These are phyloP conservation scores for Suhomyces taliae DNA, from an alignment of 1,139 yeast genomes.

Conservation along the genomic window DNA sequence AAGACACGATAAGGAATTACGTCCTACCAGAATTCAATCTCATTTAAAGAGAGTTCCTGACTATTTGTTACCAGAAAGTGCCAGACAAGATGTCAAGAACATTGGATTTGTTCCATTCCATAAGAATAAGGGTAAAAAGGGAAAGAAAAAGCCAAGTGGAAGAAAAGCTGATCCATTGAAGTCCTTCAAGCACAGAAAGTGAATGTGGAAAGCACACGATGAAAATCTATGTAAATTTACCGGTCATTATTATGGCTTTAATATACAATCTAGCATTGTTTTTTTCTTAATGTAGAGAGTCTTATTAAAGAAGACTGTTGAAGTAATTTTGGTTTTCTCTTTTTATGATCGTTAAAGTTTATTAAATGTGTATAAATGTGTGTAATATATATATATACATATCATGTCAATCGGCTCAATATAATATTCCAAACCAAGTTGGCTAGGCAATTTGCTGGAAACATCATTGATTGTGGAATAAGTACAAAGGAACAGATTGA, in stretches of 20 bases:
- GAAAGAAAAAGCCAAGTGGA: constrained; percentile 39
- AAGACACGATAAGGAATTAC: constrained; percentile 89
- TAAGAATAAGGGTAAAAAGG: constrained; percentile 51
- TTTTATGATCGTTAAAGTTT: not conserved
- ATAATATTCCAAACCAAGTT: constrained; percentile 58
- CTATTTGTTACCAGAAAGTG: constrained; percentile 81
- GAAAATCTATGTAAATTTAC: too few relatives aligned
- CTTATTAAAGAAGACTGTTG: not conserved
- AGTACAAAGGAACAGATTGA: constrained; percentile 51
- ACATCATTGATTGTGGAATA: constrained; percentile 48
- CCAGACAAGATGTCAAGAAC: constrained; percentile 58
- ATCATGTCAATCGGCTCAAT: constrained; percentile 29
- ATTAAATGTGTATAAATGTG: not conserved
- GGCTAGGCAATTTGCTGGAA: constrained; percentile 60
- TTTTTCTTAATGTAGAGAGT: not conserved
- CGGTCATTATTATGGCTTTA: not conserved
- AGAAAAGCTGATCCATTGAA: constrained; percentile 72
- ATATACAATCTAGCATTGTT: not conserved
- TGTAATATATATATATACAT: not conserved
- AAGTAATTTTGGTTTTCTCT: not conserved
- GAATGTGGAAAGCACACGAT: not conserved
- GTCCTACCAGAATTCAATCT: constrained; percentile 76
- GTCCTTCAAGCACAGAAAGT: constrained; percentile 30
- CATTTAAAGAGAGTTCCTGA: constrained; percentile 93
- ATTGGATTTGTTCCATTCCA: constrained; percentile 79